Evolutionary conservation across 345 rosid species (phyloP), one percentile per base, ranked within the genome.

Genomic region (Brassica nigra): DNA sequence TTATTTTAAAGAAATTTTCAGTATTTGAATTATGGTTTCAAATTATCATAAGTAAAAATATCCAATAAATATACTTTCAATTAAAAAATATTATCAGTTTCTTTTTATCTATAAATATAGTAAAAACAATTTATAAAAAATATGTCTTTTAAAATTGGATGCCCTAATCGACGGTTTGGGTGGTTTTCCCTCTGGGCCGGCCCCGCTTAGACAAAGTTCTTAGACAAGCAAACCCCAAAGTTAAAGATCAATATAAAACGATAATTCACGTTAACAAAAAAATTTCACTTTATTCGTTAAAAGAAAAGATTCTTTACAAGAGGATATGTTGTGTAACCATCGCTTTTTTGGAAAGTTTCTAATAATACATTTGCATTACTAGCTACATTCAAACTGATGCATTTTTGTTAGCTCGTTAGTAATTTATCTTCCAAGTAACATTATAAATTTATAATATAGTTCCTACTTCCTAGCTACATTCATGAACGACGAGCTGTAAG

Each of bases 261-360:
- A 69, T 6, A n/a, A 47, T 52, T 69, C 70, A 74, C 68, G 61
- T 68, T 67, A 28, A 12, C 16, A 44, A 62, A 28, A 57, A 8
- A 0, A 18, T 18, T n/a, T 20, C 8, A 9, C n/a, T 7, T 62
- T 62, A 44, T 30, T 30, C 39, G 11, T 11, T 62, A 65, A 2
- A 34, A 44, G 6, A 47, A 58, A 66, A 61, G 8, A 68, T 68
- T 61, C 84, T 80, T 84, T 74, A 74, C 80, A 78, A 65, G 55
- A 74, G 42, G 71, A 77, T 36, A 29, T 69, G 76, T 27, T 69
- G 62, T 55, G 62, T 70, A 66, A 80, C 11, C 39, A 47, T 4
- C 31, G 49, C n/a, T 11, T 42, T 44, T 44, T 44, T 44, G 54
- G 54, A 44, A 44, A 4, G 54, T 44, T 44, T 44, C 54, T 5